Evolutionary conservation across 441 rosid species (phyloP).

Genomic region (Populus hybrid): DNA sequence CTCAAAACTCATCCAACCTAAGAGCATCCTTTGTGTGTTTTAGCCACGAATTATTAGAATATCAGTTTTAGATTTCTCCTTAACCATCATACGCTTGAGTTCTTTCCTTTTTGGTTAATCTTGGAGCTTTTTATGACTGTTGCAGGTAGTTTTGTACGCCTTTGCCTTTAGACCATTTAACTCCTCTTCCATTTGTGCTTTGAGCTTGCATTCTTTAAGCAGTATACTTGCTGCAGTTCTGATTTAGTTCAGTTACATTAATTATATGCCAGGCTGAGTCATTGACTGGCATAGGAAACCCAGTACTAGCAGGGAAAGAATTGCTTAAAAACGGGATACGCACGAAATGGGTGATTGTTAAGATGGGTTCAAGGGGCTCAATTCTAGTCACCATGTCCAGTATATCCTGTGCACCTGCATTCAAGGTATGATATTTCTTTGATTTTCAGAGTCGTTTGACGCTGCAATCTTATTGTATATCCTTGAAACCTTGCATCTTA

Average conservation of each 20-base stretch:
- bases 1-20: too few species aligned
- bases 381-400: slow-evolving; percentile 61
- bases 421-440: slow-evolving; percentile 53
- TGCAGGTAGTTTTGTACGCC: too few species aligned
- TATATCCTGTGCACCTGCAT: slow-evolving; percentile 85
- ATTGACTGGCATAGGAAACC: slow-evolving; percentile 71
- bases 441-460: slow-evolving; percentile 7
- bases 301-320: slow-evolving; percentile 78
- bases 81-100: too few species aligned
- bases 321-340: slow-evolving; percentile 65
- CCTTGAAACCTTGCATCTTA: neutral
- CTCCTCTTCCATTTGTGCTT: too few species aligned
- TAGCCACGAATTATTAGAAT: too few species aligned
- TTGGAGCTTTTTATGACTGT: too few species aligned
- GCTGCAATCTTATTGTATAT: neutral
- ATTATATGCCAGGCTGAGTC: slow-evolving; percentile 65
- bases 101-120: too few species aligned
- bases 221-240: neutral
- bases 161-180: too few species aligned
- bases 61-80: too few species aligned
- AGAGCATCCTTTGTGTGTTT: too few species aligned
- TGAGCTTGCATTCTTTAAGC: too few species aligned
- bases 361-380: slow-evolving; percentile 91
- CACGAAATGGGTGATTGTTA: slow-evolving; percentile 90
- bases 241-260: neutral